Base-by-base conservation (phyloP, 2,329 filamentous ascomycete species). In the Stromatinia cepivora region DNA sequence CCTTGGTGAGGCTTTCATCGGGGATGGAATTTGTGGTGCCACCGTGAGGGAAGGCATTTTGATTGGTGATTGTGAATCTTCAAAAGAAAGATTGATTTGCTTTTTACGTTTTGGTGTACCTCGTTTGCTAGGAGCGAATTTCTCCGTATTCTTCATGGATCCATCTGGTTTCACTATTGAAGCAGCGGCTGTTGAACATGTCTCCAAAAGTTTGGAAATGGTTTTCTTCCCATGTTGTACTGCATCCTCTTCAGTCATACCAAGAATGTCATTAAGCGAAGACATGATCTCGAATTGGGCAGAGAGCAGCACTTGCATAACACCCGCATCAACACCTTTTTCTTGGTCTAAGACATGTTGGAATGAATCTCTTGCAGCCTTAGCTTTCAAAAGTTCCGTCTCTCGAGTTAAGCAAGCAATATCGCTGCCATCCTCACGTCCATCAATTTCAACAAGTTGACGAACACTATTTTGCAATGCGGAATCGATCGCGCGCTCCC, bases 151-250 rank as follows among this genome's bases (percentile, higher is more conserved):
- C 5, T 84, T 82, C 69, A 86, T 79, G 13, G 83, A 82, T 36
- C 92, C 93, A 75, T 97, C 94, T 2, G 94, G 93, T 78, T 96
- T 97, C 79, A 99, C 91, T 36, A 97, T 88, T 75, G 96, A 92
- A 0, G 92, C 89, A 9, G 90, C 88, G 0, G 92, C 89, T 36
- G 88, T 85, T 56, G 88, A 90, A 69, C 93, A 94, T 4, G 87
- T 87, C 70, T 92, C 88, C 22, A 98, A 84, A 69, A 99, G 86
- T 70, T 91, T 90, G 70, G 87, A 86, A 64, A 99, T 88, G 59
- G 94, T 89, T 31, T 84, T 84, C 78, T 90, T 93, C 36, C 94
- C 95, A 69, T 92, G 89, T 22, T 90, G 84, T 2, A 97, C 86
- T 1, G 94, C 95, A 71, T 96, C 90, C 46, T 90, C 88, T 78